Evolutionary conservation across 1,284 basidiomycete species (phyloP), one percentile per base, ranked within the genome.

Genomic region (Boletellus dicymbophilus): DNA sequence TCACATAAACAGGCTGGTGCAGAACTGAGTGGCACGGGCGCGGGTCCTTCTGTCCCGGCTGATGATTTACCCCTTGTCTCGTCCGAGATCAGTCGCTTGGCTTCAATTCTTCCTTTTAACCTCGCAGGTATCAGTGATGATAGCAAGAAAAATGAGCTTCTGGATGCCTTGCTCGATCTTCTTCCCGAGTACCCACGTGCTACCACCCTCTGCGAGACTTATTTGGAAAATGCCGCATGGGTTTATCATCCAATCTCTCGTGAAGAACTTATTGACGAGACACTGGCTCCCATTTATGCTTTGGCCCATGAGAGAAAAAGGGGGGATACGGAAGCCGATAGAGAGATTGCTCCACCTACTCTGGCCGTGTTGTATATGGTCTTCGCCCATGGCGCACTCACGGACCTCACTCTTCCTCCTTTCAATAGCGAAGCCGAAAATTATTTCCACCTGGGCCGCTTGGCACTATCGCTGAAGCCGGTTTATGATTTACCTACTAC

Each of bases 201-300:
- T 18, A 84, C 81, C 73, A 67, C 82, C 7, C 71, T 87, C 4
- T 86, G 81, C 56, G 85, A 87, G 66, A 82, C 83, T 4, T 87
- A 84, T 56, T 61, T 83, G 58, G 82, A 85, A 54, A 81, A 87
- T 40, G 77, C 77, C 16, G 68, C 82, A 13, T 86, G 81, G 79
- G 69, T 75, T 46, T 83, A 81, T 58, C 73, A 77, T 25, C 82
- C 84, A 2, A 72, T 88, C 54, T 75, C 71, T 49, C 77, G 85
- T 13, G 85, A 85, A 51, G 84, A 87, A 55, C 73, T 87, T 34
- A 78, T 87, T 34, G 75, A 87, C 53, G 84, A 86, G 22, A 74
- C 81, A 30, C 64, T 87, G 42, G 71, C 73, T 0, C 82, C 84
- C 0, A 73, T 82, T 13, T 87, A 87, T 63, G 80, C 78, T 53